These are phyloP conservation scores for Pythium dissotocum DNA, from an alignment of 352 stramenopile species.

Conservation along the genomic window DNA sequence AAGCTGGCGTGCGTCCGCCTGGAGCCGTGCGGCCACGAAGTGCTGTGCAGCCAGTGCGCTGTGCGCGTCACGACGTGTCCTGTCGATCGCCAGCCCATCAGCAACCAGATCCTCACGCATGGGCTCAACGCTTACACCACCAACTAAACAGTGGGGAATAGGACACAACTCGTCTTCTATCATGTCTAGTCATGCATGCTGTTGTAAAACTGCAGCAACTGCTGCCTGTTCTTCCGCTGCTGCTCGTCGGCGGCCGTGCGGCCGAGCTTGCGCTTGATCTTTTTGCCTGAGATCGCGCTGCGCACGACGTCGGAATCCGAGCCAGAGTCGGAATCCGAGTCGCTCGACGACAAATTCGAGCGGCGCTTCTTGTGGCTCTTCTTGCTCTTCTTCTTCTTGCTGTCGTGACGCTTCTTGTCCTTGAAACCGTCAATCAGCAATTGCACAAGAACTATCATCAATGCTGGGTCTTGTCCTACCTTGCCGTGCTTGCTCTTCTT, in stretches of 20 bases:
- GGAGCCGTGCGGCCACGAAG: conserved; percentile 58
- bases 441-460: neutral
- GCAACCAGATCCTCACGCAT: conserved; percentile 69
- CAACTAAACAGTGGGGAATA: neutral
- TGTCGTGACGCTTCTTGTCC: conserved; percentile 26
- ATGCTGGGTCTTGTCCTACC: conserved; percentile 1
- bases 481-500: conserved; percentile 45
- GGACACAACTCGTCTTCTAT: conserved; percentile 8
- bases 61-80: conserved; percentile 55
- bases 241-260: conserved; percentile 58
- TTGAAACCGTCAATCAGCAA: neutral
- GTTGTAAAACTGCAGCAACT: conserved; percentile 88
- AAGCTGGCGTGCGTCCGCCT: conserved; percentile 49
- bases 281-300: conserved; percentile 85
- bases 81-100: conserved; percentile 57
- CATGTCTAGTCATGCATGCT: conserved; percentile 72
- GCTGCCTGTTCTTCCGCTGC: conserved; percentile 69
- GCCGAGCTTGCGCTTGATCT: conserved; percentile 82
- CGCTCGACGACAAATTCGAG: conserved; percentile 2
- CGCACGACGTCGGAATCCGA: conserved; percentile 71
- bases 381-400: conserved; percentile 34
- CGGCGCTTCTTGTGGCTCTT: conserved; percentile 14
- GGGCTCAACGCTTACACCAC: conserved; percentile 46
- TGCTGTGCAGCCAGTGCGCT: conserved; percentile 57
- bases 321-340: conserved; percentile 25